Evolutionary conservation across 2,329 filamentous ascomycete species (phyloP).

Genomic region (Trichoderma aggressivum): DNA sequence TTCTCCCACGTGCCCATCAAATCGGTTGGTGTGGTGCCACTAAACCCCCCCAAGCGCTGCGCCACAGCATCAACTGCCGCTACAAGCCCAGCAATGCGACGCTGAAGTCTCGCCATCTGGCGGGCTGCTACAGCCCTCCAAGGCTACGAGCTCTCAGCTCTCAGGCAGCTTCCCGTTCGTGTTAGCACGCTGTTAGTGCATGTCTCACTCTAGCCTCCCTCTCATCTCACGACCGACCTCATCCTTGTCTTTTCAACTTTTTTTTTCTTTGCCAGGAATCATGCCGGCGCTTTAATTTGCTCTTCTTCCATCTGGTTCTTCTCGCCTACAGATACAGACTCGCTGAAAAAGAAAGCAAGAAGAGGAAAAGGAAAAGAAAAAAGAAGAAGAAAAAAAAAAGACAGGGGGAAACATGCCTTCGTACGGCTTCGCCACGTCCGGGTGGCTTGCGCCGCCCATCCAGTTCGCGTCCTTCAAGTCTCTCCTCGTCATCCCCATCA

Average conservation of each 20-base stretch:
- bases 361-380: not conserved
- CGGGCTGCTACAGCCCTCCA: not conserved
- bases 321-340: not conserved
- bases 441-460: conserved; percentile 39
- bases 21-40: not conserved
- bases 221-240: not conserved
- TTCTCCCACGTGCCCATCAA: not conserved
- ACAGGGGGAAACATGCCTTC: not conserved
- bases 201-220: not conserved
- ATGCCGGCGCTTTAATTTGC: not conserved
- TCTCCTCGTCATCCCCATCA: conserved; percentile 47
- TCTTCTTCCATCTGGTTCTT: not conserved
- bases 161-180: not conserved
- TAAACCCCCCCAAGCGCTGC: not conserved
- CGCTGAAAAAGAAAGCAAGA: not conserved
- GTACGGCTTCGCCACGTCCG: not conserved
- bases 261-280: not conserved
- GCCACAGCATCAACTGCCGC: not conserved
- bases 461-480: conserved; percentile 52
- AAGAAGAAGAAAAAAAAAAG: no score
- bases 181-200: not conserved
- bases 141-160: not conserved
- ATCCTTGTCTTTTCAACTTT: not conserved
- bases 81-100: not conserved
- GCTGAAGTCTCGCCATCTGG: not conserved